These are phyloP conservation scores for Diplodia corticola DNA, from an alignment of 2,329 filamentous ascomycete genomes.

Conservation along the genomic window DNA sequence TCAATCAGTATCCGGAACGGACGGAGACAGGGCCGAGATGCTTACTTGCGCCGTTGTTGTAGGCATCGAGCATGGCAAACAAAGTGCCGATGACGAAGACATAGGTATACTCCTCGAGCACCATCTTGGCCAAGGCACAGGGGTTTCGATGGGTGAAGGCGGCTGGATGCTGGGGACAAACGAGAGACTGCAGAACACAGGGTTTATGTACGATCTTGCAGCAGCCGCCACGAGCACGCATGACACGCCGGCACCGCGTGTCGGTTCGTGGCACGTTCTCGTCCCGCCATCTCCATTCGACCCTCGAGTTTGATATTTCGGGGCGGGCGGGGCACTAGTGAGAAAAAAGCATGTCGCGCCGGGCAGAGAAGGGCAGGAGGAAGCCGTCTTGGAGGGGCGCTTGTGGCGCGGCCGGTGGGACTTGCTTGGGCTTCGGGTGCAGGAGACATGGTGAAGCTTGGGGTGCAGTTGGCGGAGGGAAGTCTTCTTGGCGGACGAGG, in stretches of 20 bases:
- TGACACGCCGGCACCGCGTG: background rate
- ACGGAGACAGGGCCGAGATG: constrained; percentile 28
- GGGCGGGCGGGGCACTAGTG: constrained; percentile 1
- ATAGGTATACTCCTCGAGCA: constrained; percentile 65
- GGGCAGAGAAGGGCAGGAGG: background rate
- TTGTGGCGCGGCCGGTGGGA: background rate
- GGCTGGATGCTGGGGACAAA: background rate
- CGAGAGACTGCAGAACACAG: background rate
- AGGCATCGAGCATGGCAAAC: constrained; percentile 75
- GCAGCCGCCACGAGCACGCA: background rate
- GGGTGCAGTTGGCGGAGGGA: background rate
- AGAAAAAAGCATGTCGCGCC: background rate
- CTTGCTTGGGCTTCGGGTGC: background rate
- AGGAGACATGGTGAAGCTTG: background rate
- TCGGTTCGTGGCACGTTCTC: background rate
- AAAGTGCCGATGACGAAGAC: constrained; percentile 74
- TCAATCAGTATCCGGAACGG: constrained; percentile 12
- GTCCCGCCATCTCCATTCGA: background rate
- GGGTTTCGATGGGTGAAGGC: background rate
- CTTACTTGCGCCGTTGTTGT: constrained; percentile 77
- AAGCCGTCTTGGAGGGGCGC: background rate
- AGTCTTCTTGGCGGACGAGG: background rate
- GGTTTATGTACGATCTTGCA: background rate
- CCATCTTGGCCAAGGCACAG: constrained; percentile 49
- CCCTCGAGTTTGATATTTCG: background rate